Percentiles rank a stretch among this genome's conserved stretches.
Evolutionary conservation across 768 basidiomycete species (phyloP).

Genomic region (Amanita rimosa): DNA sequence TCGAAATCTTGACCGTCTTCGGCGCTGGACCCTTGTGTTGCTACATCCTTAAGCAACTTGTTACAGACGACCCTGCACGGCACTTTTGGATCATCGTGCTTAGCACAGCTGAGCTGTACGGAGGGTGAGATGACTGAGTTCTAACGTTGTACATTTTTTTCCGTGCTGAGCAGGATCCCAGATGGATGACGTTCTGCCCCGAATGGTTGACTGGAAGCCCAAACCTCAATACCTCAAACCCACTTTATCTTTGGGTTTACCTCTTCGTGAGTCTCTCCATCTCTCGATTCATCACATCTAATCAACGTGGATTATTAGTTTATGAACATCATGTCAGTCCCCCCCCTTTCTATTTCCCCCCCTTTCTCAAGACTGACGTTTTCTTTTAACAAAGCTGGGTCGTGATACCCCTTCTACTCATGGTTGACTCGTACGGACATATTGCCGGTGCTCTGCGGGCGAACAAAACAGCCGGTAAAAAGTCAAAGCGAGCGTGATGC

Average conservation of each 20-base stretch:
- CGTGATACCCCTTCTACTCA: conserved; percentile 59
- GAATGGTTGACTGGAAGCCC: conserved; percentile 76
- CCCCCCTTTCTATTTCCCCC: background rate
- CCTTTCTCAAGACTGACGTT: background rate
- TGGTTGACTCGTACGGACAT: conserved; percentile 67
- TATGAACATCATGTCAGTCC: conserved; percentile 67
- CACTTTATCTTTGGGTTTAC: conserved; percentile 70
- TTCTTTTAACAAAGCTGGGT: conserved; percentile 59
- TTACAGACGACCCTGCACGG: conserved; percentile 50
- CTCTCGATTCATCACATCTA: background rate
- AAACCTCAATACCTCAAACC: conserved; percentile 60
- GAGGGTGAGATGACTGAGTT: conserved; percentile 39
- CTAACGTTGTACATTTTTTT: background rate
- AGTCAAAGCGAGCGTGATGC: background rate
- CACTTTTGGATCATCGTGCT: conserved; percentile 77
- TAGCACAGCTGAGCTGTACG: conserved; percentile 69
- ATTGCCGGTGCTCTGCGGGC: conserved; percentile 52
- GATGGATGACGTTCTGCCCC: conserved; percentile 85
- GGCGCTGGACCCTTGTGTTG: conserved; percentile 66
- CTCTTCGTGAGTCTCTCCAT: conserved; percentile 48
- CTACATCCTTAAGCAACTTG: conserved; percentile 58
- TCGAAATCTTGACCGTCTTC: conserved; percentile 77
- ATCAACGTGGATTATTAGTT: conserved; percentile 30
- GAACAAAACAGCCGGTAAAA: conserved; percentile 12
- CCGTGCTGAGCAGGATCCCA: conserved; percentile 11